Evolutionary conservation across 306 rosid species (phyloP), one percentile per base, ranked within the genome.

Genomic region (Quercus rubra): DNA sequence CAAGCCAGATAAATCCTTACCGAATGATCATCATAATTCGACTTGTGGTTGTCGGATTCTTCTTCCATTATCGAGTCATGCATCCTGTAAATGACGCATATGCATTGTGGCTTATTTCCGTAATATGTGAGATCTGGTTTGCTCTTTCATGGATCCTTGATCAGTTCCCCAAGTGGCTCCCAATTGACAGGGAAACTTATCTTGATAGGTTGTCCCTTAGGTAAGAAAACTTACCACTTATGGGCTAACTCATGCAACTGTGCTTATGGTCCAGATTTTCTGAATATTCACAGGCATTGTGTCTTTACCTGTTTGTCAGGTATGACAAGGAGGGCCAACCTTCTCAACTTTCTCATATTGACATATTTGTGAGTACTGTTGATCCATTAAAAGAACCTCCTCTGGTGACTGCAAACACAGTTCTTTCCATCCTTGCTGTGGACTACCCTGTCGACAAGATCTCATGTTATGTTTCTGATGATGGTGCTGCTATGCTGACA

Each of bases 381-480:
- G 93, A 89, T 85, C 92, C 96, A 59, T 17, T 83, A 30, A 87
- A 87, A 70, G 93, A 91, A 59, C 79, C 92, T 23, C 93, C 93
- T 25, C 78, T 89, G 70, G 92, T 89, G 74, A 86, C 90, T 49
- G 91, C 93, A 76, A 91, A 91, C 88, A 86, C 96, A 3, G 83
- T 91, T 71, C 93, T 91, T 46, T 91, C 96, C 21, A 78, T 91
- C 77, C 88, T 91, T 55, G 89, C 96, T 13, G 74, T 91, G 74
- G 93, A 91, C 74, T 91, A 91, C 70, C 93, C 96, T 56, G 81
- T 83, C 23, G 86, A 91, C 58, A 91, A 89, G 88, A 78, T 91
- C n/a, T 75, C 93, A 11, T 91, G 96, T 67, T 91, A 89, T 86
- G 89, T 91, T 11, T 91, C 96, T 8, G 96, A 91, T 79, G 96